Conservation (phyloP, 768 basidiomycete species). For the Termitomyces sp. region DNA sequence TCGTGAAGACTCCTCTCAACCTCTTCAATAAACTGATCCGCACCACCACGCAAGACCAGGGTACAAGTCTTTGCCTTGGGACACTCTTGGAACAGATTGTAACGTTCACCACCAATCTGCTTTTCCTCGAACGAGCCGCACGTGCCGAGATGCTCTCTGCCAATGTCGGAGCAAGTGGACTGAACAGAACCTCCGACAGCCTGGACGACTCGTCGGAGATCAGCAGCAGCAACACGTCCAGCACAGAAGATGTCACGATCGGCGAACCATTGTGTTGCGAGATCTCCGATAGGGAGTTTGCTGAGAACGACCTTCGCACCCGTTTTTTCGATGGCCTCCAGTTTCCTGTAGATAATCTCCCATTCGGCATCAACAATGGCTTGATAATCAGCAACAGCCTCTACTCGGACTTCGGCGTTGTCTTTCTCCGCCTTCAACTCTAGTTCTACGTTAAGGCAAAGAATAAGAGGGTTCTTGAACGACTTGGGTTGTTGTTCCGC, state of each 20-base stretch:
- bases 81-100: slow-evolving; percentile 93
- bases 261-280: slow-evolving; percentile 99
- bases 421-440: slow-evolving; percentile 99
- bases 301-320: slow-evolving; percentile 97
- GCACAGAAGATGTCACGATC: slow-evolving; percentile 99
- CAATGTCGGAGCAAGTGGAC: slow-evolving; percentile 92
- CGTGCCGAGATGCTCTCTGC: slow-evolving; percentile 86
- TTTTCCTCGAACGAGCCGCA: slow-evolving; percentile 91
- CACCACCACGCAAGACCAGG: slow-evolving; percentile 89
- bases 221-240: slow-evolving; percentile 86
- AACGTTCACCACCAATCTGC: slow-evolving; percentile 96
- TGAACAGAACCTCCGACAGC: slow-evolving; percentile 95
- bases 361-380: slow-evolving; percentile 99
- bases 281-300: slow-evolving; percentile 96
- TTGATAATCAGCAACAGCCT: slow-evolving; percentile 96
- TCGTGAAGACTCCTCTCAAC: slow-evolving; percentile 97
- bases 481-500: slow-evolving; percentile 98
- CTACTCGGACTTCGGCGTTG: slow-evolving; percentile 97
- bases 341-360: slow-evolving; percentile 98
- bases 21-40: slow-evolving; percentile 98
- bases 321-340: slow-evolving; percentile 92
- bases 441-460: slow-evolving; percentile 95
- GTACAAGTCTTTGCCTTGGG: slow-evolving; percentile 96
- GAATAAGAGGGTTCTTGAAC: slow-evolving; percentile 83
- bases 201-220: slow-evolving; percentile 91